phyloP scores from a whole-genome alignment of 2,329 filamentous ascomycete species.

The Exophiala alcalophila region DNA sequence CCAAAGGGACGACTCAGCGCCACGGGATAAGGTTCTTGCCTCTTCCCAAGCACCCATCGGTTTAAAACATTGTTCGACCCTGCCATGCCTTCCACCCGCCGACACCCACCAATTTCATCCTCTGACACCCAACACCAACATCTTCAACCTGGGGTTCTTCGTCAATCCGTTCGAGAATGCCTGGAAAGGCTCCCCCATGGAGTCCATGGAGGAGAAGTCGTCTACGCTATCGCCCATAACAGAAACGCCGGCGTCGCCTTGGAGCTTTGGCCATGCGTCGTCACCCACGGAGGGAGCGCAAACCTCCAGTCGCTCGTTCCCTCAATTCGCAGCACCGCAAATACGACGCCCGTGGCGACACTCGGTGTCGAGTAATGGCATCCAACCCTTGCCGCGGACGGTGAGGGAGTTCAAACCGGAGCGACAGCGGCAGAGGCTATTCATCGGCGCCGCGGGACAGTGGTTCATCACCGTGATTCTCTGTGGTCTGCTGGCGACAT shows the following conservation, averaged over 20 bases:
- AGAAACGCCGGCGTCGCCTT: neutral
- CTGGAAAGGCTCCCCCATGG: constrained; percentile 1
- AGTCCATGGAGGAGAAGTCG: too few species aligned
- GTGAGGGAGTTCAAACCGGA: constrained; percentile 25
- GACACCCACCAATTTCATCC: too few species aligned
- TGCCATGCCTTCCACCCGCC: too few species aligned
- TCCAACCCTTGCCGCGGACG: constrained; percentile 9
- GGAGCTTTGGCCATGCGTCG: constrained; percentile 3
- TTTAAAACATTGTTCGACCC: too few species aligned
- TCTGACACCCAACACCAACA: too few species aligned
- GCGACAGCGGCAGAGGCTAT: constrained; percentile 24
- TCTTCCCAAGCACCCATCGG: too few species aligned
- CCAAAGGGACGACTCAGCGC: too few species aligned
- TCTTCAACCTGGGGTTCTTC: too few species aligned
- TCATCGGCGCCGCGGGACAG: constrained; percentile 21
- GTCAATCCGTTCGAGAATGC: too few species aligned
- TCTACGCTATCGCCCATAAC: constrained; percentile 1
- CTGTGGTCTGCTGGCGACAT: constrained; percentile 23
- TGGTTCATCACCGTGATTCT: constrained; percentile 25
- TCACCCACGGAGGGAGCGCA: neutral
- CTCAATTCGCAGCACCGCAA: constrained; percentile 4
- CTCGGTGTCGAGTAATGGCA: constrained; percentile 17
- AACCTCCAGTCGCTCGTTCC: neutral
- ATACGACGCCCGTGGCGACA: constrained; percentile 27
- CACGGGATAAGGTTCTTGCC: too few species aligned